These are phyloP conservation scores for Eucalyptus lansdowneana DNA, from an alignment of 345 rosid genomes.

Conservation along the genomic window DNA sequence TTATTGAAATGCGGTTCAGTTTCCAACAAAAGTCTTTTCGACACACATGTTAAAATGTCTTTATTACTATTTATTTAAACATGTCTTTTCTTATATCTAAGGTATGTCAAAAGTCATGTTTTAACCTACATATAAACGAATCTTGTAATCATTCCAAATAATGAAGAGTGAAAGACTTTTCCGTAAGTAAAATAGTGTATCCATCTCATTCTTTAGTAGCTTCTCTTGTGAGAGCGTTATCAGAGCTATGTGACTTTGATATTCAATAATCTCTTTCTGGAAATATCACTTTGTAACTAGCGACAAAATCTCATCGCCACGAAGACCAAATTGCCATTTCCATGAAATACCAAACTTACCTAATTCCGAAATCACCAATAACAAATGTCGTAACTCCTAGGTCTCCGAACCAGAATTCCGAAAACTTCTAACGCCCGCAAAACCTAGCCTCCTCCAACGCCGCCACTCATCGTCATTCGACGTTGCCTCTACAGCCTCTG, in stretches of 20 bases:
- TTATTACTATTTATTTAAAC: too few species aligned
- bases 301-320: not conserved
- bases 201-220: too few species aligned
- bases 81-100: too few species aligned
- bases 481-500: not conserved
- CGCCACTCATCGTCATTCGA: not conserved
- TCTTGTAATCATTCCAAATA: too few species aligned
- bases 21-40: too few species aligned
- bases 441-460: not conserved
- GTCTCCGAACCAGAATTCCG: not conserved
- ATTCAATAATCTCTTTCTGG: not conserved
- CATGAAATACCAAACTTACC: not conserved
- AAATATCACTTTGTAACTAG: not conserved
- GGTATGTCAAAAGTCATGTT: rapidly evolving
- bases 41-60: too few species aligned
- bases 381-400: not conserved
- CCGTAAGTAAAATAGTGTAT: too few species aligned
- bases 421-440: not conserved
- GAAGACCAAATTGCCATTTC: not conserved
- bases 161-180: too few species aligned
- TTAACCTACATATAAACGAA: too few species aligned
- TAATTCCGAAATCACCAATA: not conserved
- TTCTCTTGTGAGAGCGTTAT: too few species aligned
- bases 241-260: too few species aligned
- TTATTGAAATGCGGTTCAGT: rapidly evolving